Base-by-base conservation (phyloP, 2,329 filamentous ascomycete genomes). In the Zopfia rhizophila region DNA sequence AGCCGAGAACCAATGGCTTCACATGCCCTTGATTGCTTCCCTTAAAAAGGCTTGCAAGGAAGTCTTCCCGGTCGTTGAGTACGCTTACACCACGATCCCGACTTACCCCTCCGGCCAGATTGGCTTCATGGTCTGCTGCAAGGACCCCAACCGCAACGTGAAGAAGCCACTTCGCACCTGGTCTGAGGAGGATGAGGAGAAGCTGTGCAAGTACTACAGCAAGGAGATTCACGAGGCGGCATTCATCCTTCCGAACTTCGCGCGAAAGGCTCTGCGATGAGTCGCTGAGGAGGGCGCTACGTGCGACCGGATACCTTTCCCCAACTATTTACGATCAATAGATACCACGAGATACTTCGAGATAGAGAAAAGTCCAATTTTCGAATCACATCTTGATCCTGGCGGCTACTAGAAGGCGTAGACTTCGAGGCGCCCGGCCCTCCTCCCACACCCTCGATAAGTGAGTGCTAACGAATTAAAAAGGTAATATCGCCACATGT, bases 1-100 rank as follows among this genome's bases (percentile, higher is more conserved):
- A 97, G 94, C 92, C 66, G 94, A 99, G 83, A 99, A 96, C 86
- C 92, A 96, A 80, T 99, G 94, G 94, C 89, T 99, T 51, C 94
- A 99, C 81, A 85, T 99, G 65, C 83, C 88, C 51, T 86, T 99
- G 67, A 99, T 99, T 78, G 85, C 87, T 73, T 85, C 93, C 79
- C 88, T 99, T 69, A 96, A 96, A 86, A 92, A 96, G 83, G 85
- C 91, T 71, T 97, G 93, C 88, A 88, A 88, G 75, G 88, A 94
- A 76, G 90, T 99, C 75, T 99, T 99, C 87, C 92, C 94, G 58
- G 90, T 90, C 55, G 94, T 89, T 74, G 94, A 99, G 80, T 99
- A 97, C 80, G 94, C 90, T 65, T 99, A 97, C 85, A 97, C 93
- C 69, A 97, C 93, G 67, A 99, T 99, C 76, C 94, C 94, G 49